These are phyloP conservation scores for Cyclotella cryptica DNA, from an alignment of 108 stramenopile genomes.

Conservation along the genomic window DNA sequence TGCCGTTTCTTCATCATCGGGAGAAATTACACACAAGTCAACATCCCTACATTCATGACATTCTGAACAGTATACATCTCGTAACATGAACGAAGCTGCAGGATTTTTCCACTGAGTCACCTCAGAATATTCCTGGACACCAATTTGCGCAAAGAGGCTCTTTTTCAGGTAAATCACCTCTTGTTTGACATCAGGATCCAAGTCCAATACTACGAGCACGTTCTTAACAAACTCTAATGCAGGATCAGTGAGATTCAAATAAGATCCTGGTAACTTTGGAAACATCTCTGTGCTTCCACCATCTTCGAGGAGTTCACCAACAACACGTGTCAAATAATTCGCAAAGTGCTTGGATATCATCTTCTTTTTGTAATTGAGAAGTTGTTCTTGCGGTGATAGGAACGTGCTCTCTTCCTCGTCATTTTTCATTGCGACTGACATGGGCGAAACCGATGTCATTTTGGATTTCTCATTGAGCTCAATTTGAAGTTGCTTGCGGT, in stretches of 20 bases:
- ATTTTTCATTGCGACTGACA: constrained; percentile 40
- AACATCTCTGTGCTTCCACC: constrained; percentile 57
- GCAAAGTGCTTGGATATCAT: constrained; percentile 86
- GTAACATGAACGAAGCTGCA: constrained; percentile 86
- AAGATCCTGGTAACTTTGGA: constrained; percentile 70
- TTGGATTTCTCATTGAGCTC: constrained; percentile 46
- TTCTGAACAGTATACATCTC: constrained; percentile 94
- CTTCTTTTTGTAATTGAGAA: constrained; percentile 76
- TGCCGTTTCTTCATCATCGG: constrained; percentile 62
- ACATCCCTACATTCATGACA: constrained; percentile 93
- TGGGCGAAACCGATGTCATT: constrained; percentile 35
- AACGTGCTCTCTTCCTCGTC: constrained; percentile 32
- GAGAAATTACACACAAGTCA: constrained; percentile 87
- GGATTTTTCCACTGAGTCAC: constrained; percentile 90
- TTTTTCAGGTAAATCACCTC: constrained; percentile 87
- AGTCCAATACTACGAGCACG: constrained; percentile 82
- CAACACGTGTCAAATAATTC: constrained; percentile 72
- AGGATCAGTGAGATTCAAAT: constrained; percentile 68
- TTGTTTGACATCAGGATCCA: constrained; percentile 85
- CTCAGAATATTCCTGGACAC: constrained; percentile 93
- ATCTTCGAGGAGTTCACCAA: constrained; percentile 84
- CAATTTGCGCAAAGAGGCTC: constrained; percentile 91
- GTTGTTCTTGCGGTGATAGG: constrained; percentile 61
- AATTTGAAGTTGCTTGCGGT: constrained; percentile 75
- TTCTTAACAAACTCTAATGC: constrained; percentile 96